Conservation (phyloP, 129 eudicot genomes). For the Deinandra increscens region DNA sequence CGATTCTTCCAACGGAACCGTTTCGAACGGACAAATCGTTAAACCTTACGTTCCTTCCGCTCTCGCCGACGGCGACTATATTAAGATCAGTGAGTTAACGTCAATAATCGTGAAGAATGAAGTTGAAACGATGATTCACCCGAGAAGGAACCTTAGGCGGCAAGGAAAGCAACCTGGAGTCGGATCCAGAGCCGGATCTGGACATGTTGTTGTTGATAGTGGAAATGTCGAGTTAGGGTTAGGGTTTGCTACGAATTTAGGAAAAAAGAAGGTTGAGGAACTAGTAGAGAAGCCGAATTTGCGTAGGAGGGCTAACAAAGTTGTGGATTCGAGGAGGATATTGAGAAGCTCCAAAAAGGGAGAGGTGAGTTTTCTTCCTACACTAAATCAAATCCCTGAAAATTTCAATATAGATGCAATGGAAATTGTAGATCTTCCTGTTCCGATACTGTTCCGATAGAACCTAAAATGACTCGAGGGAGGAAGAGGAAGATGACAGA, state of each 20-base stretch:
- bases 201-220: conserved; percentile 12
- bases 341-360: conserved; percentile 41
- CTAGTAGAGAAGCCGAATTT: conserved; percentile 31
- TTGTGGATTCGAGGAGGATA: conserved; percentile 31
- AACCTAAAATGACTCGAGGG: conserved; percentile 21
- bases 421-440: not conserved
- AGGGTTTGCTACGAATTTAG: conserved; percentile 33
- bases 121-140: not conserved
- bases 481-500: conserved; percentile 1
- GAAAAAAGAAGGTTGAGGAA: conserved; percentile 23
- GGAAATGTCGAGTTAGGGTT: conserved; percentile 34
- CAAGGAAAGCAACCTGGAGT: conserved; percentile 13
- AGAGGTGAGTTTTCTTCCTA: conserved; percentile 1
- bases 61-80: conserved; percentile 51
- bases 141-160: conserved; percentile 35
- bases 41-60: conserved; percentile 22
- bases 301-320: conserved; percentile 30
- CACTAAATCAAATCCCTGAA: conserved; percentile 6
- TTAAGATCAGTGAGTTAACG: conserved; percentile 69
- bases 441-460: too few relatives aligned
- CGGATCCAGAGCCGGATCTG: conserved; percentile 15
- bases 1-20: conserved; percentile 73
- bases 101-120: conserved; percentile 44
- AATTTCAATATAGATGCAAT: not conserved
- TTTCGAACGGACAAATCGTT: conserved; percentile 40